phyloP scores from a whole-genome alignment of 2,329 filamentous ascomycete species.

The Phoma sp. region DNA sequence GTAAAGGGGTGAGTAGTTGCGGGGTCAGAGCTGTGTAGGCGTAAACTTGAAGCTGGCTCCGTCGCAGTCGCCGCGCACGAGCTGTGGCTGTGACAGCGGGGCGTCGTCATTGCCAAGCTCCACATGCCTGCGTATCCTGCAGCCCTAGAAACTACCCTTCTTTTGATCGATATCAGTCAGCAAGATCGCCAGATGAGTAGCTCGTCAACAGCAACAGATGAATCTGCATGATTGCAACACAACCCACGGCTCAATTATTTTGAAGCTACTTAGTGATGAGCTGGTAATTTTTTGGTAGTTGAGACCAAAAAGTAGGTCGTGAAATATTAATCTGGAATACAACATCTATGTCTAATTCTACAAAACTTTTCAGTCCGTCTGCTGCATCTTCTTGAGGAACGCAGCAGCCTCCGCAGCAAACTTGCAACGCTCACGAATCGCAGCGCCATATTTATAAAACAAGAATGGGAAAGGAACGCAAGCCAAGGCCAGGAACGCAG shows the following conservation, averaged over 20 bases:
- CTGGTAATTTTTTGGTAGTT: no score
- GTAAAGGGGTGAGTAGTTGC: constrained; percentile 1
- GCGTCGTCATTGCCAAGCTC: constrained; percentile 17
- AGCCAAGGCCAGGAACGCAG: constrained; percentile 54
- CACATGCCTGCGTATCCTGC: constrained; percentile 3
- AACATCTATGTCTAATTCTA: neutral
- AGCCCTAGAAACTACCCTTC: neutral
- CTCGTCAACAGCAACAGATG: no score
- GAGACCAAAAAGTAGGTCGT: no score
- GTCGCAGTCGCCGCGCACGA: constrained; percentile 15
- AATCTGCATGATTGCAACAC: no score
- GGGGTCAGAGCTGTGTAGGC: neutral
- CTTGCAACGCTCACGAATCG: constrained; percentile 68
- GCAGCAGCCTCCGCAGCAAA: constrained; percentile 69
- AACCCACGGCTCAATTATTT: no score
- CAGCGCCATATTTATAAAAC: constrained; percentile 71
- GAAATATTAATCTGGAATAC: neutral
- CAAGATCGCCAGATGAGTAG: no score
- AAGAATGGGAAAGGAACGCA: constrained; percentile 65
- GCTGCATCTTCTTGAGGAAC: constrained; percentile 56
- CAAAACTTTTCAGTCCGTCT: constrained; percentile 1
- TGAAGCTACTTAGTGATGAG: no score
- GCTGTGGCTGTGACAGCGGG: constrained; percentile 10
- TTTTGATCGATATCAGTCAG: no score
- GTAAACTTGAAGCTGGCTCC: constrained; percentile 9